Evolutionary conservation across 192 early-diverging fungal genomes (phyloP).

Genomic region (Diversispora epigaea): DNA sequence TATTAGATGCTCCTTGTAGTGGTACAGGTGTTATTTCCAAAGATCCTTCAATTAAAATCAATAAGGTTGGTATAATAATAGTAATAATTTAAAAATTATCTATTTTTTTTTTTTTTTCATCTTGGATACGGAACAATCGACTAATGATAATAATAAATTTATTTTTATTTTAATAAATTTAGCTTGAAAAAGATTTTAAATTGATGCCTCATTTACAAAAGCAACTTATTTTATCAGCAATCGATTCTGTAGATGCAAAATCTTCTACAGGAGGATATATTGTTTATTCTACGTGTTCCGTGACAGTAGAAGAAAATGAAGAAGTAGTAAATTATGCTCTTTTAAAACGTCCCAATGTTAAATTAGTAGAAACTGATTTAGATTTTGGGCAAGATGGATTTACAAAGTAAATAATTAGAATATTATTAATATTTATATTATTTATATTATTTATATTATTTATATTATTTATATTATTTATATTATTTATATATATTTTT

Average conservation of each 20-base stretch:
- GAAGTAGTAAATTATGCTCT: conserved; percentile 95
- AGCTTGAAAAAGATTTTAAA: conserved; percentile 69
- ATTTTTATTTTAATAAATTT: conserved; percentile 25
- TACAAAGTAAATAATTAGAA: conserved; percentile 45
- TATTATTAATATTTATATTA: neutral
- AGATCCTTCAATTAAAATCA: conserved; percentile 92
- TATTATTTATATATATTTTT: no score
- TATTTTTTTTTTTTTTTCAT: neutral
- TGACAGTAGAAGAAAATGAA: conserved; percentile 97
- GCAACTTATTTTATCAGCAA: conserved; percentile 92
- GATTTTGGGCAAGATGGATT: conserved; percentile 97
- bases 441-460: no score
- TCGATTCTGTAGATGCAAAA: conserved; percentile 93
- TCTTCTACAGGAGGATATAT: conserved; percentile 93
- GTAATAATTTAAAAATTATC: neutral
- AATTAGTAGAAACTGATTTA: conserved; percentile 84
- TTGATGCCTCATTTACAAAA: conserved; percentile 94
- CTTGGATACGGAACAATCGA: conserved; percentile 47
- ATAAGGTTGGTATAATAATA: conserved; percentile 59
- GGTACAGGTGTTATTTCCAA: conserved; percentile 99
- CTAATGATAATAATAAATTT: no score
- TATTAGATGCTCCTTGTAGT: conserved; percentile 97
- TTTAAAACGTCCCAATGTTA: conserved; percentile 90
- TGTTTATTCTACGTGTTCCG: conserved; percentile 99
- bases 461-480: no score